phyloP scores from a whole-genome alignment of 164 flowering plant genomes.

The Vitis cinerea region DNA sequence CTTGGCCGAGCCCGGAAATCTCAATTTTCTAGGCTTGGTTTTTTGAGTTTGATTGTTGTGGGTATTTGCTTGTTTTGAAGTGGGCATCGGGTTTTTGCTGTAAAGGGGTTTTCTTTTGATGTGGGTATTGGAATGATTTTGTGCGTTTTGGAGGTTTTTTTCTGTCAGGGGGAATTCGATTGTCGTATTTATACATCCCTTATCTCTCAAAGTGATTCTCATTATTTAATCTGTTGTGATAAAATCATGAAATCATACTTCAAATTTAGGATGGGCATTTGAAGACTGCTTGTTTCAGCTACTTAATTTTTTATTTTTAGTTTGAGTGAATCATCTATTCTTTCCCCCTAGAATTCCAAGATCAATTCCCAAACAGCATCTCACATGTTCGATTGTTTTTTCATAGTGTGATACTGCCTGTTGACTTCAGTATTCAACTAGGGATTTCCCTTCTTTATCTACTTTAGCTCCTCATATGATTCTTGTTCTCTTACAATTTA shows the following conservation, averaged over 20 bases:
- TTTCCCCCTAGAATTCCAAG: background rate
- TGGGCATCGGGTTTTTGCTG: background rate
- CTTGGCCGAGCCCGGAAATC: conserved; percentile 10
- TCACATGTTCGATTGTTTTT: background rate
- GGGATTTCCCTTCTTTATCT: no score
- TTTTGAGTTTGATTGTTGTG: conserved; percentile 3
- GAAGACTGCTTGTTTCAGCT: background rate
- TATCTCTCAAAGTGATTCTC: background rate
- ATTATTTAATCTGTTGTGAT: background rate
- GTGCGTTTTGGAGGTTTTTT: background rate
- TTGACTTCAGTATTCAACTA: no score
- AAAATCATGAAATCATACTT: background rate
- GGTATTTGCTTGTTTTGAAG: background rate
- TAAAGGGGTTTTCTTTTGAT: background rate
- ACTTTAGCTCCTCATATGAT: no score
- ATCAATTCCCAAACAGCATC: background rate
- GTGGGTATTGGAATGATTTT: background rate
- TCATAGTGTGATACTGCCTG: no score
- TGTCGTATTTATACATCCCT: background rate
- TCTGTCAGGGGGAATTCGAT: background rate
- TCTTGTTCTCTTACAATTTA: no score
- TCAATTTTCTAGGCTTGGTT: background rate
- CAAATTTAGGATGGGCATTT: background rate
- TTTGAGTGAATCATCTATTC: background rate
- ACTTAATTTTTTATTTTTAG: background rate